Percentiles rank a stretch among this genome's conserved stretches.
These are phyloP conservation scores for Coriaria nepalensis DNA, from an alignment of 306 rosid species.

Conservation along the genomic window DNA sequence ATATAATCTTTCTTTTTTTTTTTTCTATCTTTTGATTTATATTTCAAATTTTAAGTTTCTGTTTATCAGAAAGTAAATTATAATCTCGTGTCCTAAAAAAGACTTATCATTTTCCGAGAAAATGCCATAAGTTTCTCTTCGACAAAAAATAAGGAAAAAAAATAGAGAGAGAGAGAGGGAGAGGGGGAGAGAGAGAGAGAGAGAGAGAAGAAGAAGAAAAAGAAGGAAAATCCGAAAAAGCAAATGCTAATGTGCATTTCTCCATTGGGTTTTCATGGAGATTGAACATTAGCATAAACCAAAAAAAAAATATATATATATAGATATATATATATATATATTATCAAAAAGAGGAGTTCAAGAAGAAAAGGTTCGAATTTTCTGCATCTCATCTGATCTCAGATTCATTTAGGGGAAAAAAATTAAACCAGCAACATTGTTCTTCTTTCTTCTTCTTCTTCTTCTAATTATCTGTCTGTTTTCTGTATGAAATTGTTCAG, in stretches of 20 bases:
- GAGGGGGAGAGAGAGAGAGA: no score
- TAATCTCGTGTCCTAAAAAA: conserved; percentile 13
- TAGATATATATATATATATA: no score
- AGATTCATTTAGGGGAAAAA: no score
- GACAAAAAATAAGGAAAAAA: conserved; percentile 12
- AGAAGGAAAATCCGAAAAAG: conserved; percentile 10
- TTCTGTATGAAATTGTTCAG: no score
- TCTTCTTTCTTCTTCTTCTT: not conserved
- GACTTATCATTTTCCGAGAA: conserved; percentile 26
- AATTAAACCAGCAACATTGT: not conserved
- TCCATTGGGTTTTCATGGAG: conserved; percentile 25
- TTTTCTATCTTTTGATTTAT: no score
- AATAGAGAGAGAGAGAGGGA: no score
- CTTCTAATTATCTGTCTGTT: not conserved
- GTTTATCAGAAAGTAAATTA: not conserved
- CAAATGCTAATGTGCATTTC: conserved; percentile 15
- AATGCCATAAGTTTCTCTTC: conserved; percentile 27
- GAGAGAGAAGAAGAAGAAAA: conserved; percentile 7
- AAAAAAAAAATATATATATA: no score
- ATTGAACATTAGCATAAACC: conserved; percentile 13
- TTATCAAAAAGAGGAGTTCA: not conserved
- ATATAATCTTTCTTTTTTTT: no score
- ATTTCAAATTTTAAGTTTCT: no score
- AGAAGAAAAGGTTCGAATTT: not conserved
- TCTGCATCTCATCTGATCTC: not conserved